Base-by-base conservation (phyloP, 345 rosid genomes). In the Bretschneidera sinensis region DNA sequence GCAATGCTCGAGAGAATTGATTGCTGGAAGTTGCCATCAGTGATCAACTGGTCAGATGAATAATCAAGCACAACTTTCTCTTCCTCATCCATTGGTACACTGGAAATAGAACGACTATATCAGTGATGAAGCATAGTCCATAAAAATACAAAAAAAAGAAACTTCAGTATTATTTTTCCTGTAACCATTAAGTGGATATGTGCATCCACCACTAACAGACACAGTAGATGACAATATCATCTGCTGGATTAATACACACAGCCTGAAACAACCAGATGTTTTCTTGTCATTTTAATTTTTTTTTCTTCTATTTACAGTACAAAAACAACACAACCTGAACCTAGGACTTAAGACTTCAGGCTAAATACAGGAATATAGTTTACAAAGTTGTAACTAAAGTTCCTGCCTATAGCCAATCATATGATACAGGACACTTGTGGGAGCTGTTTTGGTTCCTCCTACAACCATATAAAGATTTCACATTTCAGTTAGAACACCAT, bases 51-150 rank as follows among this genome's bases (percentile, higher is more conserved):
- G 69, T 94, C 97, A 0, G 88, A 78, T 54, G 96, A 74, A 74
- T 94, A 90, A 72, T 94, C 97, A 10, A 94, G 66, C 65, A 76
- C 83, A 2, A 83, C 89, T 61, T 83, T 21, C 69, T 90, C 95
- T 72, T 86, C 99, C 78, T 88, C 88, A 59, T 94, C 97, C 92
- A 90, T 94, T 39, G 99, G 95, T 56, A 94, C 97, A 75, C 99
- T 94, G 87, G 34, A 48, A 43, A 21, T 43, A 24, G 31, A 33
- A 22, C 2, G 10, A 14, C 2, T 5, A 39, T 11, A 11, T 39
- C 45, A 39, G 45, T 39, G 11, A 39, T 39, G 45, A 11, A 39
- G 15, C 6, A 39, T 4, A 9, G 35, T 4, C 6, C 4, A 4
- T 4, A 31, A 31, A 31, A 4, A 9, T 9, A 31, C 4, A 31